Conservation (phyloP, 352 stramenopile genomes). For the Thalassiosira ordinaria region DNA sequence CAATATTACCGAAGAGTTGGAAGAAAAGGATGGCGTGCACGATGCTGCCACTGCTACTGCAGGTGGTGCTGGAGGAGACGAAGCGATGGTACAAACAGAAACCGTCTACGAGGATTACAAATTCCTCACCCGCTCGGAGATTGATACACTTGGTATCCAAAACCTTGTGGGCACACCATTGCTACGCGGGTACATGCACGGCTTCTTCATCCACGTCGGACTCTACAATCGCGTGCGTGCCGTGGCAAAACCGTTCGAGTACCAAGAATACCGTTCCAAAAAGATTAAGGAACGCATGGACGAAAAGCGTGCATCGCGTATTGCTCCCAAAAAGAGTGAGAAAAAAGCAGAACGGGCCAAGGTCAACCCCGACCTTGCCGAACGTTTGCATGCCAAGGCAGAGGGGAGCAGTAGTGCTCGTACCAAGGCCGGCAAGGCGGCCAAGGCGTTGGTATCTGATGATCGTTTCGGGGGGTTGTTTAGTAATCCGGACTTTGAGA, state of each 20-base stretch:
- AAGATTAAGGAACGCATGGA: constrained; percentile 92
- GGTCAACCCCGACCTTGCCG: constrained; percentile 80
- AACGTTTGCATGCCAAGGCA: constrained; percentile 77
- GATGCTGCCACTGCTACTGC: constrained; percentile 41
- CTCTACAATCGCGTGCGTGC: constrained; percentile 96
- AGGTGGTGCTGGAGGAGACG: too few relatives aligned
- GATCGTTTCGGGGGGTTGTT: constrained; percentile 98
- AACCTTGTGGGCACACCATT: constrained; percentile 97
- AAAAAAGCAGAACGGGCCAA: constrained; percentile 47
- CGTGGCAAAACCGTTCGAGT: constrained; percentile 97
- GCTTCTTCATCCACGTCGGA: constrained; percentile 99
- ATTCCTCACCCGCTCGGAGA: constrained; percentile 95
- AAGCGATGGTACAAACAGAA: constrained; percentile 89
- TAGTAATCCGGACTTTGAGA: constrained; percentile 95
- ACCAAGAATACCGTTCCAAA: constrained; percentile 97
- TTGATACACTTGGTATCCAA: constrained; percentile 95
- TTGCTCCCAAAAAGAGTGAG: constrained; percentile 79
- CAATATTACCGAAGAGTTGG: constrained; percentile 98
- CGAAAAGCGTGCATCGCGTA: constrained; percentile 81
- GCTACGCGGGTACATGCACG: constrained; percentile 99
- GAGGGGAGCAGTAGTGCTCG: too few relatives aligned
- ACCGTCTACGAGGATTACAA: constrained; percentile 99
- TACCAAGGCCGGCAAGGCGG: constrained; percentile 87
- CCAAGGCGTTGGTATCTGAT: constrained; percentile 93
- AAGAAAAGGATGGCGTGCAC: constrained; percentile 87